Conservation (phyloP, 345 rosid genomes). For the Gossypium mustelinum region DNA sequence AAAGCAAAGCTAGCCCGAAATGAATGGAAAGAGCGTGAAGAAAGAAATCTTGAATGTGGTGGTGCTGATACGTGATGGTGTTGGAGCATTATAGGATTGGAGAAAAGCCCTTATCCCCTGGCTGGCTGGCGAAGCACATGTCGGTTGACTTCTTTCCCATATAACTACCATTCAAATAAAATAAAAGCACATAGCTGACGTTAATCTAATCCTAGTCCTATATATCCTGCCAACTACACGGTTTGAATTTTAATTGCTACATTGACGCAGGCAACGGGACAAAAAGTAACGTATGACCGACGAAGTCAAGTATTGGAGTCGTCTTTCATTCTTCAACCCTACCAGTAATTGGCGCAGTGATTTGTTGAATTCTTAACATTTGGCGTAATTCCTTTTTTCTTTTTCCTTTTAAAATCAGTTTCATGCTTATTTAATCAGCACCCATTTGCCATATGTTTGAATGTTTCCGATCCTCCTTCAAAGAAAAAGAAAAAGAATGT, state of each 20-base stretch:
- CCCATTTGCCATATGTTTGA: neutral
- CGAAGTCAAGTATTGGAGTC: neutral
- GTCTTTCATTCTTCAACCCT: neutral
- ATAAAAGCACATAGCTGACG: neutral
- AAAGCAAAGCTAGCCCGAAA: neutral
- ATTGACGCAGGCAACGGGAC: neutral
- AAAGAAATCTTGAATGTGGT: neutral
- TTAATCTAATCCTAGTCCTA: neutral
- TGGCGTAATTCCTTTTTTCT: neutral
- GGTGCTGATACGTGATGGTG: neutral
- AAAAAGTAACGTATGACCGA: neutral
- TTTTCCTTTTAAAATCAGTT: neutral
- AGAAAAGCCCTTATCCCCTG: neutral
- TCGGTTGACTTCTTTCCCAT: neutral
- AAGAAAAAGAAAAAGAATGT: no score
- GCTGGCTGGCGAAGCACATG: neutral
- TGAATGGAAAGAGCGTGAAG: neutral
- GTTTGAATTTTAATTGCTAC: neutral
- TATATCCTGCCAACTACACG: neutral
- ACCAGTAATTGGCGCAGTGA: neutral
- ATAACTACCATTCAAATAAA: neutral
- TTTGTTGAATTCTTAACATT: neutral
- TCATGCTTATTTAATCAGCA: neutral
- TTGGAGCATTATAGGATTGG: conserved; percentile 1
- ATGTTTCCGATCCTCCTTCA: no score